Evolutionary conservation across 441 rosid species (phyloP).

Genomic region (Isatis lusitanica): DNA sequence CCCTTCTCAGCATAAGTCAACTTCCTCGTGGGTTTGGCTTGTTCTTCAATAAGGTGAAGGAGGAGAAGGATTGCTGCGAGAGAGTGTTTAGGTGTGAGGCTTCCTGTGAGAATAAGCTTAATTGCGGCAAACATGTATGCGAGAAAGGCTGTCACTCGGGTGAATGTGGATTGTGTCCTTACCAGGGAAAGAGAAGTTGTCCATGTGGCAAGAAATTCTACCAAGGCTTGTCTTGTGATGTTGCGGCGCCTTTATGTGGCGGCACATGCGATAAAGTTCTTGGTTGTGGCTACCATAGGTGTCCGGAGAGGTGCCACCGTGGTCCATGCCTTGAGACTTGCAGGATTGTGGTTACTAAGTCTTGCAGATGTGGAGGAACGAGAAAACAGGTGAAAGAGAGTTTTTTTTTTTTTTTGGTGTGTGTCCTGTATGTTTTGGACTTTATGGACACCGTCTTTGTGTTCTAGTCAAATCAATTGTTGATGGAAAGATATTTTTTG

Average conservation of each 20-base stretch:
- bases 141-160: conserved; percentile 78
- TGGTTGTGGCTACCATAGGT: conserved; percentile 72
- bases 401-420: neutral
- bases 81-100: conserved; percentile 71
- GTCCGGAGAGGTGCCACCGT: conserved; percentile 86
- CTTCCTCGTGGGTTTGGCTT: too few relatives aligned
- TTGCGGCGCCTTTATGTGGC: conserved; percentile 68
- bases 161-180: conserved; percentile 74
- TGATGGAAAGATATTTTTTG: conserved; percentile 23
- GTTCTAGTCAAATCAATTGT: neutral
- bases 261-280: conserved; percentile 78
- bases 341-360: conserved; percentile 67
- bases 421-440: neutral
- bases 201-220: conserved; percentile 82
- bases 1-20: too few relatives aligned
- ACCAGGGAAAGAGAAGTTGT: conserved; percentile 81
- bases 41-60: too few relatives aligned
- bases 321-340: conserved; percentile 84
- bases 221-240: conserved; percentile 83
- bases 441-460: conserved; percentile 2
- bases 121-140: conserved; percentile 79
- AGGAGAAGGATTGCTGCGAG: conserved; percentile 73
- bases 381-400: conserved; percentile 72
- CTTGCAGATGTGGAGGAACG: conserved; percentile 71
- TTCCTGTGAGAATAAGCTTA: conserved; percentile 56